Percentiles rank a stretch among this genome's conserved stretches.
phyloP scores from a whole-genome alignment of 495 filamentous ascomycete species.

The Aspergillus egyptiacus region DNA sequence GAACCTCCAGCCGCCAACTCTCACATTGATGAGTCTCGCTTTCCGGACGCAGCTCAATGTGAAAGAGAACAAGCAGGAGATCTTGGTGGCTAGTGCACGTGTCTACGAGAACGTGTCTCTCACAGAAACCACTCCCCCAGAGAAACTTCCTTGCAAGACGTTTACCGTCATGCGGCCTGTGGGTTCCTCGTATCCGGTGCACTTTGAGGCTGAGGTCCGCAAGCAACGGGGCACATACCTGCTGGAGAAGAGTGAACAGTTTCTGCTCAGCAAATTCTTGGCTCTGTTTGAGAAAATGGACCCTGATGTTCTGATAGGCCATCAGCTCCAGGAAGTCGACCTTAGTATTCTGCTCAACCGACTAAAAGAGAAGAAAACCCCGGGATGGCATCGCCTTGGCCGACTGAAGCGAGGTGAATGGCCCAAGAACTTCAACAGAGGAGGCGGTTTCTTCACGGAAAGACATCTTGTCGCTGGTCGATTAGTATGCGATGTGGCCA shows the following conservation, averaged over 20 bases:
- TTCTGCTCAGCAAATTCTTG: slow-evolving; percentile 79
- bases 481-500: slow-evolving; percentile 87
- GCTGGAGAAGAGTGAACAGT: slow-evolving; percentile 72
- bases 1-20: slow-evolving; percentile 69
- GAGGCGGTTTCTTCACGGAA: slow-evolving; percentile 86
- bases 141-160: slow-evolving; percentile 80
- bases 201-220: slow-evolving; percentile 70
- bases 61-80: slow-evolving; percentile 95
- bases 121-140: slow-evolving; percentile 78
- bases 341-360: slow-evolving; percentile 85
- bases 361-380: slow-evolving; percentile 82
- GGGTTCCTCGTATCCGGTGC: slow-evolving; percentile 67
- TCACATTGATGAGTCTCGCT: slow-evolving; percentile 91
- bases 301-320: slow-evolving; percentile 92
- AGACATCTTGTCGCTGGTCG: slow-evolving; percentile 84
- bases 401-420: slow-evolving; percentile 76
- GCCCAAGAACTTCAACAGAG: slow-evolving; percentile 82
- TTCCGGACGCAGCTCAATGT: slow-evolving; percentile 82
- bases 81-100: slow-evolving; percentile 80
- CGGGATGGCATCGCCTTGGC: slow-evolving; percentile 88
- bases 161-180: slow-evolving; percentile 87
- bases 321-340: slow-evolving; percentile 93
- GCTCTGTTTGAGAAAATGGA: slow-evolving; percentile 82
- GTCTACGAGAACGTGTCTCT: slow-evolving; percentile 88
- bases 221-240: slow-evolving; percentile 69